These are phyloP conservation scores for Theileria annulata DNA, from an alignment of 169 alveolate genomes.

Conservation along the genomic window DNA sequence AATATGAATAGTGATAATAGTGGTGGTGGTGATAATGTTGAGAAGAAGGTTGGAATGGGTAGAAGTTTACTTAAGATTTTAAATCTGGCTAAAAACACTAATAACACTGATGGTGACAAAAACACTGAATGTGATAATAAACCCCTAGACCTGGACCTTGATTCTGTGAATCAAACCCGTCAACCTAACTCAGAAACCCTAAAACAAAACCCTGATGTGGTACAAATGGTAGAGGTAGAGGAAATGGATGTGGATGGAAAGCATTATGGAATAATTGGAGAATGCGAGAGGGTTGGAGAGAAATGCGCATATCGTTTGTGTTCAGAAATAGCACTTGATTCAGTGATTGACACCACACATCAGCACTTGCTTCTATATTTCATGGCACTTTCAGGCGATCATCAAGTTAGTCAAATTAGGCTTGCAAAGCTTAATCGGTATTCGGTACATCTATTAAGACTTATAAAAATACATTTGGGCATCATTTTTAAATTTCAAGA, in stretches of 20 bases:
- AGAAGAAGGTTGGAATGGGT: constrained; percentile 4
- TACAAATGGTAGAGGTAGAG: not conserved
- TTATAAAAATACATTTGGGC: constrained; percentile 38
- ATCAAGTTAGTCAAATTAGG: constrained; percentile 42
- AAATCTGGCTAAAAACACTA: constrained; percentile 28
- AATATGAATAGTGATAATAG: not conserved
- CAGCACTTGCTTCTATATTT: constrained; percentile 59
- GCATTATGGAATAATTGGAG: constrained; percentile 14
- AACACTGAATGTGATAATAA: not conserved
- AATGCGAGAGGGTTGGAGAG: constrained; percentile 45
- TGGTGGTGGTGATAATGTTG: not conserved
- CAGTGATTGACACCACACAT: constrained; percentile 59
- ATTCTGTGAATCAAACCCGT: constrained; percentile 7
- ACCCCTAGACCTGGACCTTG: not conserved
- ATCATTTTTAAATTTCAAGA: constrained; percentile 49
- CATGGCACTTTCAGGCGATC: constrained; percentile 67
- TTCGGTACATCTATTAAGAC: constrained; percentile 29
- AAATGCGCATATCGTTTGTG: constrained; percentile 42
- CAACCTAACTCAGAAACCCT: no score
- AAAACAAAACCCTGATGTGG: constrained; percentile 14
- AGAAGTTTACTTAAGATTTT: constrained; percentile 43
- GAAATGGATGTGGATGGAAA: not conserved
- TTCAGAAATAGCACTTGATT: constrained; percentile 46
- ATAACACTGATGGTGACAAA: not conserved
- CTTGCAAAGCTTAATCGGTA: constrained; percentile 43